Evolutionary conservation across 1,284 basidiomycete genomes (phyloP).

Genomic region (Erythrobasidium hasegawianum): DNA sequence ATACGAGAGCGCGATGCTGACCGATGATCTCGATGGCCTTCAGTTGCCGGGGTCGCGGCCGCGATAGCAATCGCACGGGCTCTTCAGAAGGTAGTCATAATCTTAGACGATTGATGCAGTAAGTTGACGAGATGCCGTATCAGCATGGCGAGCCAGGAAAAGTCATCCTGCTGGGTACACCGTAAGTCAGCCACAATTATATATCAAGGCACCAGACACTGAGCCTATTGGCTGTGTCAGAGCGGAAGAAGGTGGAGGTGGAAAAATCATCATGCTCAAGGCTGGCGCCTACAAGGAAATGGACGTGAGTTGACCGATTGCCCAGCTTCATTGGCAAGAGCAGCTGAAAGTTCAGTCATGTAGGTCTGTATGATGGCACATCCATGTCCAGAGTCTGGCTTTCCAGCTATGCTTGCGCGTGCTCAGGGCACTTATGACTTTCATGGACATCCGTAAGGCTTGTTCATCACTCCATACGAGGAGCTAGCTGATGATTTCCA

Average conservation of each 20-base stretch:
- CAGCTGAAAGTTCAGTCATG: conserved; percentile 52
- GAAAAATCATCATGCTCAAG: conserved; percentile 68
- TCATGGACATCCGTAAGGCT: neutral
- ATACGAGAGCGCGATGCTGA: conserved; percentile 49
- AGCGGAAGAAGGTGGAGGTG: conserved; percentile 75
- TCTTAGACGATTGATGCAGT: neutral
- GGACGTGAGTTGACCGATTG: conserved; percentile 66
- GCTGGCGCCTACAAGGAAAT: conserved; percentile 68
- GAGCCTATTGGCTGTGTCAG: neutral
- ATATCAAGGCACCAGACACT: neutral
- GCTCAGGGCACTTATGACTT: neutral
- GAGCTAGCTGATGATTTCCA: neutral
- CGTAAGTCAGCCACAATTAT: neutral
- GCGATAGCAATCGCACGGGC: neutral
- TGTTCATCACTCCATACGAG: too few relatives aligned
- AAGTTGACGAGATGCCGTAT: neutral
- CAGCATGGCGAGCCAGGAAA: neutral
- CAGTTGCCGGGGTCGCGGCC: neutral
- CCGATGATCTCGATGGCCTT: neutral
- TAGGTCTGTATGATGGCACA: conserved; percentile 67
- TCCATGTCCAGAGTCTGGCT: neutral
- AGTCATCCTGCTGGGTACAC: neutral
- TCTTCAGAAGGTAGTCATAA: neutral
- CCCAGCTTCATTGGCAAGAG: too few relatives aligned
- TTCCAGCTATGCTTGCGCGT: neutral